phyloP scores from a whole-genome alignment of 148 eudicot genomes.

The Hydrangea macrophylla region DNA sequence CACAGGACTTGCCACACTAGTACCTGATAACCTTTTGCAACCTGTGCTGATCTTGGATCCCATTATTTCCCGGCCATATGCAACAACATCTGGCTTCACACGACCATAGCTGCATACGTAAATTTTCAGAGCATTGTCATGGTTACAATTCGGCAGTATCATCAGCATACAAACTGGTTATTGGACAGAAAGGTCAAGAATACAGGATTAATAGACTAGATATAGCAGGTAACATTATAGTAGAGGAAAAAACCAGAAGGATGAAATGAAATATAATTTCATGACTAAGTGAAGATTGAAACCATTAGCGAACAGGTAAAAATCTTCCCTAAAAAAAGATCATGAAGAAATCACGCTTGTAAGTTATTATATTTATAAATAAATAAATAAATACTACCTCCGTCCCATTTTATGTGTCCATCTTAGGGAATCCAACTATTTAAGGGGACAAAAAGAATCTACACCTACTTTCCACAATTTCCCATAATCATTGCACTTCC shows the following conservation, averaged over 20 bases:
- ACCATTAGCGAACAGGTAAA: background rate
- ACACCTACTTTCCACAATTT: no score
- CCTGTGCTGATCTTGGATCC: constrained; percentile 98
- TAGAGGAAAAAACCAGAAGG: background rate
- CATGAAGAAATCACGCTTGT: background rate
- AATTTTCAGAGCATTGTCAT: constrained; percentile 2
- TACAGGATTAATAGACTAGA: background rate
- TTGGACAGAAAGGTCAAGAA: background rate
- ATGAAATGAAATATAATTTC: background rate
- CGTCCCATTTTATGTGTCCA: no score
- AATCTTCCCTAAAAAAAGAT: background rate
- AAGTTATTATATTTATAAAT: no score
- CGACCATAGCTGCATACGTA: constrained; percentile 78
- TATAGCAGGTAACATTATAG: background rate
- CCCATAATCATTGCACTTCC: no score
- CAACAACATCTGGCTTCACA: constrained; percentile 97
- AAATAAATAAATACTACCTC: no score
- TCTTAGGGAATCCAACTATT: no score
- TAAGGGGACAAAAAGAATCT: no score
- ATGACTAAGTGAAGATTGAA: background rate
- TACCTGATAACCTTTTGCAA: constrained; percentile 94
- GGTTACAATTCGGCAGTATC: constrained; percentile 3
- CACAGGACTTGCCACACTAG: constrained; percentile 99
- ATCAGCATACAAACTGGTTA: background rate
- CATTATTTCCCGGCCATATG: constrained; percentile 96